Evolutionary conservation across 2,329 filamentous ascomycete species (phyloP), one percentile per base, ranked within the genome.

Genomic region (Sclerotinia minor): DNA sequence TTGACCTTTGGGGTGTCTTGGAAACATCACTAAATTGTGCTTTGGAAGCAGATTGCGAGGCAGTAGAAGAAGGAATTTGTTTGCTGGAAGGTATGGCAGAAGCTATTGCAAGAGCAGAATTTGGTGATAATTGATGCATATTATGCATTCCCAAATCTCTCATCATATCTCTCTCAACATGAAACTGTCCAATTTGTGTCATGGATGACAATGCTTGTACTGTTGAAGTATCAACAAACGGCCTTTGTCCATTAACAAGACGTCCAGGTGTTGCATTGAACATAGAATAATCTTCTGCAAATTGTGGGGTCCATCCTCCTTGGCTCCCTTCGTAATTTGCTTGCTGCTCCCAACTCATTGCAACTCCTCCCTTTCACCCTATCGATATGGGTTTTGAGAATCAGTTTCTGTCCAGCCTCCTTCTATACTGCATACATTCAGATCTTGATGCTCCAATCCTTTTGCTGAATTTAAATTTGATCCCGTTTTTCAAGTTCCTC

Each of bases 181-280:
- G 85, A n/a, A 83, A 77, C n/a, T 81, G 78, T 58, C 82, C 81
- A 74, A 84, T 86, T 70, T 83, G 73, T 53, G 47, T 59, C 41
- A 69, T 68, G 50, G 71, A 59, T 21, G 69, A 70, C 17, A 70
- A 59, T 2, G 72, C 68, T 53, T 70, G 68, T 13, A 73, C 73
- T 29, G 74, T 75, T 49, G 70, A 70, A 32, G 69, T 68, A 35
- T 76, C 74, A 49, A 69, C 68, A 71, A 77, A 77, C 32, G 70
- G 68, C 57, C 72, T 68, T 35, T 75, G 74, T 24, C 70, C 72
- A 63, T 67, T 67, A n/a, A 72, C 80, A 66, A 87, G 79, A 74
- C 87, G 85, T 59, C 84, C 86, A 21, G 86, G 86, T 11, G 86
- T 87, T n/a, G 83, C 80, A 78, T 87, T 86, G 80, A 89, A 88